Percentiles rank a stretch among this genome's conserved stretches.
Evolutionary conservation across 1,284 basidiomycete species (phyloP).

Genomic region (Austropuccinia psidii): DNA sequence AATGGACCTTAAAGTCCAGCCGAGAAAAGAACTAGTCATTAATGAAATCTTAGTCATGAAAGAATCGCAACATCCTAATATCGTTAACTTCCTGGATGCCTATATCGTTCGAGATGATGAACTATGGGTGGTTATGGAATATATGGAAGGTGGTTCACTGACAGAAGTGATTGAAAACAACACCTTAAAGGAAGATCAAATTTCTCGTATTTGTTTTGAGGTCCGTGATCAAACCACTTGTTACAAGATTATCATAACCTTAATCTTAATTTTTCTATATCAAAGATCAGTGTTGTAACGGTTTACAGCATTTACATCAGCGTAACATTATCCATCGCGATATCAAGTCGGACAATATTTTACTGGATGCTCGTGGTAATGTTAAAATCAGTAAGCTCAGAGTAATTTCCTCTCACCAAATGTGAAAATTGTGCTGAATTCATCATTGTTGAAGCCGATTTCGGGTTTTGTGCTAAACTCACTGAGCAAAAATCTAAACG

Average conservation of each 20-base stretch:
- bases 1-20: constrained; percentile 94
- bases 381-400: constrained; percentile 84
- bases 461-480: constrained; percentile 95
- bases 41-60: constrained; percentile 99
- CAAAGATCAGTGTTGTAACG: constrained; percentile 77
- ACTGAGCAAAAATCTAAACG: constrained; percentile 99
- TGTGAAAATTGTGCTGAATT: neutral
- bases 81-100: constrained; percentile 92
- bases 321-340: constrained; percentile 96
- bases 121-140: constrained; percentile 99
- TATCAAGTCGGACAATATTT: constrained; percentile 95
- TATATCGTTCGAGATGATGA: constrained; percentile 84
- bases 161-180: constrained; percentile 99
- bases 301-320: constrained; percentile 80
- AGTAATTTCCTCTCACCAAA: neutral
- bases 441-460: constrained; percentile 81
- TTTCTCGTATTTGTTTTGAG: constrained; percentile 84
- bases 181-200: constrained; percentile 89
- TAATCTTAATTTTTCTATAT: neutral
- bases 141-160: constrained; percentile 96
- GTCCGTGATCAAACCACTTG: constrained; percentile 53
- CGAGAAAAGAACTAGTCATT: constrained; percentile 92
- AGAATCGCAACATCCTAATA: constrained; percentile 95
- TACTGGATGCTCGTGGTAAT: constrained; percentile 80
- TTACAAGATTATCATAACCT: too few relatives aligned